phyloP scores from a whole-genome alignment of 306 rosid species.

The Quercus bicolor region DNA sequence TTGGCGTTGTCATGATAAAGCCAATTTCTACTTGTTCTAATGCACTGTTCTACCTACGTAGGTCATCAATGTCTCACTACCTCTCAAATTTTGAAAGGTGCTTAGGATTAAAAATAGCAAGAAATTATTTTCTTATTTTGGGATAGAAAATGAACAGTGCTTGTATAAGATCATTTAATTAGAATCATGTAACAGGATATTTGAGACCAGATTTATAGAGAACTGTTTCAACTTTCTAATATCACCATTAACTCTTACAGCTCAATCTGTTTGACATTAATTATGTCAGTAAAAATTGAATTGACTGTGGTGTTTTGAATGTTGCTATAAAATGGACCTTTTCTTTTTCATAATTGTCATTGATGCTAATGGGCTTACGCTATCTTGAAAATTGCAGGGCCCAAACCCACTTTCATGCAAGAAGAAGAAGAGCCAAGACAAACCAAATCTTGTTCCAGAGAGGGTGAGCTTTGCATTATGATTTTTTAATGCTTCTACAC shows the following conservation, averaged over 20 bases:
- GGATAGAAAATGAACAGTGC: neutral
- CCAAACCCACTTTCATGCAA: slow-evolving; percentile 90
- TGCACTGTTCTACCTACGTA: neutral
- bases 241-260: neutral
- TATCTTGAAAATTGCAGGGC: slow-evolving; percentile 47
- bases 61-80: neutral
- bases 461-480: slow-evolving; percentile 43
- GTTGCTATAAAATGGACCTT: neutral
- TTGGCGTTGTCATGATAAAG: neutral
- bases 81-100: neutral
- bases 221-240: neutral
- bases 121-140: neutral
- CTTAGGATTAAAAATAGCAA: neutral
- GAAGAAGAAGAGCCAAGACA: slow-evolving; percentile 59
- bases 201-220: neutral
- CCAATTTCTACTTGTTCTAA: neutral
- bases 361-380: neutral
- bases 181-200: neutral
- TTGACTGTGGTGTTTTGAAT: neutral
- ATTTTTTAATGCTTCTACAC: neutral
- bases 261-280: neutral
- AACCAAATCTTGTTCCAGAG: slow-evolving; percentile 19
- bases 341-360: neutral
- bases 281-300: neutral
- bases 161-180: neutral